These are phyloP conservation scores for Ambrosiella cleistominuta DNA, from an alignment of 2,329 filamentous ascomycete genomes.

Conservation along the genomic window DNA sequence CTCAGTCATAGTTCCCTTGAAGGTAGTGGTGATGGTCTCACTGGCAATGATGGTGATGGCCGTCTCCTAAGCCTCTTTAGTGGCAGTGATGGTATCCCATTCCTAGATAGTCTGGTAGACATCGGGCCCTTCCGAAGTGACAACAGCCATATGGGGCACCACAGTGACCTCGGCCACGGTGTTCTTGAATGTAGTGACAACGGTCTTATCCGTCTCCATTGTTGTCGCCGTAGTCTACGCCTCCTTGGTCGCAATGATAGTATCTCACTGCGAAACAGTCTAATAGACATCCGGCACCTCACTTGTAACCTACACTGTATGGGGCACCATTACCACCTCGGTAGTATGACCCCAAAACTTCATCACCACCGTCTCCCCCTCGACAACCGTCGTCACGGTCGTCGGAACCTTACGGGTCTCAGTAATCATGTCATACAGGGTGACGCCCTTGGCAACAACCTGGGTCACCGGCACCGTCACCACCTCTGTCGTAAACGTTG, in stretches of 20 bases:
- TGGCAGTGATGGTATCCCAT: constrained; percentile 2
- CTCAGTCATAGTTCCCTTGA: background rate
- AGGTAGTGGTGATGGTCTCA: constrained; percentile 7
- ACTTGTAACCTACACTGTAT: background rate
- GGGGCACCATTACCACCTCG: background rate
- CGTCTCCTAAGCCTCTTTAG: background rate
- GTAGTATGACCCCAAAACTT: background rate
- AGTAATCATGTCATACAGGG: background rate
- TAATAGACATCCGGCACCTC: constrained; percentile 1
- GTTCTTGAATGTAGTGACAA: constrained; percentile 6
- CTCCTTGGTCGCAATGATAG: background rate
- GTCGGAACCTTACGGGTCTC: background rate
- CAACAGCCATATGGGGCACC: background rate
- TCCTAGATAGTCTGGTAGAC: background rate
- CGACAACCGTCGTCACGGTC: constrained; percentile 2
- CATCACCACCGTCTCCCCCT: constrained; percentile 5
- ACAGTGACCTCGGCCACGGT: constrained; percentile 1
- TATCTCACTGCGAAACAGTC: background rate
- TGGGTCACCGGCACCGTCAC: background rate
- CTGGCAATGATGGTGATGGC: constrained; percentile 6
- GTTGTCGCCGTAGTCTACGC: background rate
- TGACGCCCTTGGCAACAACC: background rate
- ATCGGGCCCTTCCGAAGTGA: constrained; percentile 7
- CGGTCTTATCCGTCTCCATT: background rate
- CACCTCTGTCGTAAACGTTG: background rate